A percentile compares a stretch with the other conserved stretches of the same genome.
Evolutionary conservation across 371 early-diverging fungal species (phyloP).

Genomic region (Nematocida displodere): DNA sequence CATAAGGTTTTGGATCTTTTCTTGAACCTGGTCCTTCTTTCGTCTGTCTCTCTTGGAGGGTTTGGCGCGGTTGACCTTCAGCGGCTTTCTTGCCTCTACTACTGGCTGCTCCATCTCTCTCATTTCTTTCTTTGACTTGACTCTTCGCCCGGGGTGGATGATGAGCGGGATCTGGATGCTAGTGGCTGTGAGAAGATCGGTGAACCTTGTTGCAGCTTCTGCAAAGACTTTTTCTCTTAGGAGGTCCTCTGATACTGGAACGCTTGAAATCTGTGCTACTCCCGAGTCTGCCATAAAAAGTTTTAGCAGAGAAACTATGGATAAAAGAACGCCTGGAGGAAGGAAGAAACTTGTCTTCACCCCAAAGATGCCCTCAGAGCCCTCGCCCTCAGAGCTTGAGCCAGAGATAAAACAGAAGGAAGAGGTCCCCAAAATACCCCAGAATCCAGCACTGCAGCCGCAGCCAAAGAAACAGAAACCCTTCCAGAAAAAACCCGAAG

Average conservation of each 20-base stretch:
- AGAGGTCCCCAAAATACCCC: too few relatives aligned
- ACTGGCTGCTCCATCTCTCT: slow-evolving; percentile 31
- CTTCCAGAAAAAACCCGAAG: neutral
- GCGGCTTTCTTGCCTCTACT: slow-evolving; percentile 21
- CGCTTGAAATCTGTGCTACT: neutral
- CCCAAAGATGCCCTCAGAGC: slow-evolving; percentile 34
- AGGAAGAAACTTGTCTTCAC: slow-evolving; percentile 35
- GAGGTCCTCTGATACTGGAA: slow-evolving; percentile 30
- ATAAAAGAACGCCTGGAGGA: slow-evolving; percentile 26
- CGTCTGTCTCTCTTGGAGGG: slow-evolving; percentile 15
- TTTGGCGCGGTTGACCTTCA: slow-evolving; percentile 6
- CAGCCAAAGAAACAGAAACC: neutral
- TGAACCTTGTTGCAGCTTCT: neutral
- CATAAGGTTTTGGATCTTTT: slow-evolving; percentile 1
- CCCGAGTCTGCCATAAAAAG: slow-evolving; percentile 37
- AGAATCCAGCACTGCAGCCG: neutral
- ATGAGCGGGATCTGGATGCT: slow-evolving; percentile 18
- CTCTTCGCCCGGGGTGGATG: slow-evolving; percentile 40
- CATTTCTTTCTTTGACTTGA: slow-evolving; percentile 46
- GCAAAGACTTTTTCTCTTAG: slow-evolving; percentile 18
- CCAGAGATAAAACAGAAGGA: neutral
- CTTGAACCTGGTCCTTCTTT: slow-evolving; percentile 44
- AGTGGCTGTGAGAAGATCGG: neutral
- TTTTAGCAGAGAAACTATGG: slow-evolving; percentile 13
- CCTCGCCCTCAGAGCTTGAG: neutral